Evolutionary conservation across 1,139 yeast species (phyloP).

Genomic region (Suhomyces kunorum): DNA sequence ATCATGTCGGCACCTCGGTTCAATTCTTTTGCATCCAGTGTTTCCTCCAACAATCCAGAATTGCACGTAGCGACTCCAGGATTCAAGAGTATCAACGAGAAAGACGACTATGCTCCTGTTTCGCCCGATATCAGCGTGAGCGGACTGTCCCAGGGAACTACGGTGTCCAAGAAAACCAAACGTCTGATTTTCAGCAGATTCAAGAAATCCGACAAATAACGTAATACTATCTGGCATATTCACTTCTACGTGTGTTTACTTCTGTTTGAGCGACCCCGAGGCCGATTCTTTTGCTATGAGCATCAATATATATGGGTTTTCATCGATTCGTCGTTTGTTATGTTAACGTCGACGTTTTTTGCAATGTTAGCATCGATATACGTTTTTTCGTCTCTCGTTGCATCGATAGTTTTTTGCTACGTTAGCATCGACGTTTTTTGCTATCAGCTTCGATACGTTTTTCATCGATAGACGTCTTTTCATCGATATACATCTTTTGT

Average conservation of each 20-base stretch:
- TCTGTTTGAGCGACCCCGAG: background rate
- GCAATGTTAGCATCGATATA: too few relatives aligned
- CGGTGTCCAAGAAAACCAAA: constrained; percentile 10
- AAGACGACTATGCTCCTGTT: constrained; percentile 1
- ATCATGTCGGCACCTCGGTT: constrained; percentile 17
- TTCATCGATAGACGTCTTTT: too few relatives aligned
- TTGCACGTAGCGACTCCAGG: constrained; percentile 1
- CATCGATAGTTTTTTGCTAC: too few relatives aligned
- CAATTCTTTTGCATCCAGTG: constrained; percentile 14
- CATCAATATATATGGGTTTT: background rate
- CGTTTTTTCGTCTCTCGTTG: too few relatives aligned
- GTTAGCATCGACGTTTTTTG: too few relatives aligned
- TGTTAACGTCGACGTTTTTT: too few relatives aligned
- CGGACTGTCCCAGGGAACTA: background rate
- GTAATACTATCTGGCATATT: constrained; percentile 2
- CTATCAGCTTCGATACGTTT: too few relatives aligned
- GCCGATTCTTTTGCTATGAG: too few relatives aligned
- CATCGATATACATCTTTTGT: too few relatives aligned
- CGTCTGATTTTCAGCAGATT: constrained; percentile 19
- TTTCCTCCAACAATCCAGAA: constrained; percentile 5
- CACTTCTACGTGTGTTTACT: background rate
- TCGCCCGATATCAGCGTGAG: constrained; percentile 1
- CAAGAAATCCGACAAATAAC: constrained; percentile 11
- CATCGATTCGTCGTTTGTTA: too few relatives aligned
- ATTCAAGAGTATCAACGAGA: constrained; percentile 3